These are phyloP conservation scores for Eucalyptus tenuipes DNA, from an alignment of 345 rosid species.

Conservation along the genomic window DNA sequence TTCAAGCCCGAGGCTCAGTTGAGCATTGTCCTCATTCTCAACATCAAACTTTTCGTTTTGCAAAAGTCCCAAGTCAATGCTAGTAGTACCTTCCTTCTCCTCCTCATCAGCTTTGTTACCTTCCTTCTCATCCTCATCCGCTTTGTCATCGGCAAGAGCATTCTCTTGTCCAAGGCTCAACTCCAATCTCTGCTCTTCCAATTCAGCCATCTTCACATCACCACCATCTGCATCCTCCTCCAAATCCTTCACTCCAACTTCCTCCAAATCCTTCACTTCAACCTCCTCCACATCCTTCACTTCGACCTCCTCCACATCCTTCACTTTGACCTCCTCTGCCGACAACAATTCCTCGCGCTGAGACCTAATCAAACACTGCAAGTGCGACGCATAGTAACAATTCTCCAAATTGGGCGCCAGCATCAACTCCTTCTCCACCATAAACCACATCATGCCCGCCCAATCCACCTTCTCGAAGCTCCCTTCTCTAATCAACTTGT, in stretches of 20 bases:
- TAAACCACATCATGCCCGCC: conserved; percentile 68
- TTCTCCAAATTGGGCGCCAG: conserved; percentile 22
- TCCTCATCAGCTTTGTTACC: neutral
- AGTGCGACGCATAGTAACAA: conserved; percentile 83
- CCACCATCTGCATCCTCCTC: neutral
- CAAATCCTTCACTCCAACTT: conserved; percentile 7
- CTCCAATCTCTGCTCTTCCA: conserved; percentile 53
- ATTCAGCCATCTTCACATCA: conserved; percentile 18
- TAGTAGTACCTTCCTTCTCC: neutral
- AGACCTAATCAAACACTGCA: conserved; percentile 60
- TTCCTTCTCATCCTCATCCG: neutral
- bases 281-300: conserved; percentile 16
- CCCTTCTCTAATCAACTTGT: conserved; percentile 34
- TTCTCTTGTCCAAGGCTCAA: conserved; percentile 50
- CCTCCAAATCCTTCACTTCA: neutral
- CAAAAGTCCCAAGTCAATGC: neutral
- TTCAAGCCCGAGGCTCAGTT: neutral
- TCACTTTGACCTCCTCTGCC: conserved; percentile 12
- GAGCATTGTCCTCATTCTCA: neutral
- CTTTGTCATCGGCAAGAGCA: neutral
- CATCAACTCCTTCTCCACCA: conserved; percentile 78
- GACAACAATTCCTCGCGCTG: conserved; percentile 35
- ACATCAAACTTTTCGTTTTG: neutral
- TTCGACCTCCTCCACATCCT: conserved; percentile 13
- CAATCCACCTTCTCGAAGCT: conserved; percentile 67